Evolutionary conservation across 2,329 filamentous ascomycete genomes (phyloP).

Genomic region (Exophiala mesophila): DNA sequence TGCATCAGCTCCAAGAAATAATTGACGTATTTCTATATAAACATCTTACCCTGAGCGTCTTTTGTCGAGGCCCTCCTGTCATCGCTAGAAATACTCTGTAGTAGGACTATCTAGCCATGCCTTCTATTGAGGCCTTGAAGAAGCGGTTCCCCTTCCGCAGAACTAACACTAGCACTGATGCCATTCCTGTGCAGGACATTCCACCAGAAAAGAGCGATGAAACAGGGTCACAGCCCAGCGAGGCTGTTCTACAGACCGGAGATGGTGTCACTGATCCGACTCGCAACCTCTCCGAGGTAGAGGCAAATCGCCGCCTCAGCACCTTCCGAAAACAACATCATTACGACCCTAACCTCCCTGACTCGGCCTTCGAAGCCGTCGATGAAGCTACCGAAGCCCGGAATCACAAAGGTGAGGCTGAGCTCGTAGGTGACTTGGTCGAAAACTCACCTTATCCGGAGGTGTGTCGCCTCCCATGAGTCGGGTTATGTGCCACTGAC

Average conservation of each 20-base stretch:
- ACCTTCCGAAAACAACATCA: conserved; percentile 28
- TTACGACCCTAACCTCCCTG: conserved; percentile 56
- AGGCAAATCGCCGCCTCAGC: background rate
- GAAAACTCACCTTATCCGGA: conserved; percentile 62
- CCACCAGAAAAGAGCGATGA: background rate
- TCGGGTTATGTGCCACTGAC: no score
- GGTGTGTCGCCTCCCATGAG: conserved; percentile 15
- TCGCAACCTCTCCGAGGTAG: background rate
- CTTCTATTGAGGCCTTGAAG: no score
- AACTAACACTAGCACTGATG: background rate
- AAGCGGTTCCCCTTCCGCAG: background rate
- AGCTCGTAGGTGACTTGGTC: conserved; percentile 54
- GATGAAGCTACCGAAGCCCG: conserved; percentile 50
- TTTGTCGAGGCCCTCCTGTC: no score
- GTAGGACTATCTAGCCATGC: no score
- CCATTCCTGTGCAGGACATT: background rate
- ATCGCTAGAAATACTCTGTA: no score
- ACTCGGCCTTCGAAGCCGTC: conserved; percentile 55
- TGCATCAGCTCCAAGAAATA: no score
- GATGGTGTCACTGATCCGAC: background rate
- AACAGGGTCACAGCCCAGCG: background rate
- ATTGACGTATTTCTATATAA: no score
- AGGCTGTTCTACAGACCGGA: background rate
- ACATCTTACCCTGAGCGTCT: no score
- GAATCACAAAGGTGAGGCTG: conserved; percentile 55